Conservation (phyloP, 768 basidiomycete genomes). For the Hypsizygus marmoreus region DNA sequence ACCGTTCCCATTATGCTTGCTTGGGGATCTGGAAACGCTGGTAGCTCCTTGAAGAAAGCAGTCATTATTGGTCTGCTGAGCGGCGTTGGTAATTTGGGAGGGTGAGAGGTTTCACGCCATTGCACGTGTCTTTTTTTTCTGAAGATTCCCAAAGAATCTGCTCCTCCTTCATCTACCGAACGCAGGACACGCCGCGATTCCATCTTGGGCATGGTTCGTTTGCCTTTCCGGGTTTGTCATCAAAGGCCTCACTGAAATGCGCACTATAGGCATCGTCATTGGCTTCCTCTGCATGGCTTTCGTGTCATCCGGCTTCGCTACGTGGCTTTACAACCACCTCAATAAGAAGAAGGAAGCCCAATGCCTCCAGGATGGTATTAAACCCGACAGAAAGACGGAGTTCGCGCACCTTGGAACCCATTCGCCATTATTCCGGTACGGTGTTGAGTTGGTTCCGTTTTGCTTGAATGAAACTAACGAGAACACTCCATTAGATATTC, state of each 20-base stretch:
- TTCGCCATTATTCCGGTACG: constrained; percentile 47
- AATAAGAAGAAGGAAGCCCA: constrained; percentile 42
- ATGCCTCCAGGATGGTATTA: constrained; percentile 38
- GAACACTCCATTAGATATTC: neutral
- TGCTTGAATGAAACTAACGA: neutral
- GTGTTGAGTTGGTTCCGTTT: neutral
- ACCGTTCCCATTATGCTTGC: too few species aligned
- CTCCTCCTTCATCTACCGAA: constrained; percentile 31
- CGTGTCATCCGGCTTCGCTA: constrained; percentile 33
- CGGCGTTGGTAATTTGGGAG: too few species aligned
- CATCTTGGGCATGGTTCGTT: constrained; percentile 25
- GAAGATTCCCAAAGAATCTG: too few species aligned
- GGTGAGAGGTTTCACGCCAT: too few species aligned
- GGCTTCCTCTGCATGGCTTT: constrained; percentile 33
- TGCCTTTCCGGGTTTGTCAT: neutral
- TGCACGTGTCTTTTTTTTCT: too few species aligned
- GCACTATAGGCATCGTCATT: constrained; percentile 14
- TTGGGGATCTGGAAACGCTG: too few species aligned
- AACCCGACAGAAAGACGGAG: constrained; percentile 29
- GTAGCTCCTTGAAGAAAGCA: too few species aligned
- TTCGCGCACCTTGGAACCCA: constrained; percentile 43
- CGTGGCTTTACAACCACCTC: constrained; percentile 39
- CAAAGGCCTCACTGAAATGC: neutral
- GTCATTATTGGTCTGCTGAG: too few species aligned
- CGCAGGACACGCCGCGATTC: constrained; percentile 28